Percentiles rank a stretch among this genome's conserved stretches.
These are phyloP conservation scores for Pugionium dolabratum DNA, from an alignment of 345 rosid genomes.

Conservation along the genomic window DNA sequence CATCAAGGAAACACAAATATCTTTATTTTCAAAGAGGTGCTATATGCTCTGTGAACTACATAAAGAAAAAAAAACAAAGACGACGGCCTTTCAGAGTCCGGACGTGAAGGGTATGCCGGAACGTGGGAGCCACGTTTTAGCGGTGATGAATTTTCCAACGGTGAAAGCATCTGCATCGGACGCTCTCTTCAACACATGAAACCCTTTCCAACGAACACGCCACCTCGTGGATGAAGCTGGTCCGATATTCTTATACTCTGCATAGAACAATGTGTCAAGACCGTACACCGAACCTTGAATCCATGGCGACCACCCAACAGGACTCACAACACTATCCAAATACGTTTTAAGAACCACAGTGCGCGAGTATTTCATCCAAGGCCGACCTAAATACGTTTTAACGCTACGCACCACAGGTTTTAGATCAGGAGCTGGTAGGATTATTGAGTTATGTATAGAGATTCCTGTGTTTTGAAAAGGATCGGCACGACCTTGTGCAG, in stretches of 20 bases:
- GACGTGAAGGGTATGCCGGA: conserved; percentile 61
- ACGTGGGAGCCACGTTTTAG: conserved; percentile 60
- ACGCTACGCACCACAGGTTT: conserved; percentile 53
- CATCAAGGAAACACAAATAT: too few species aligned
- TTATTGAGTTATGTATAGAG: conserved; percentile 69
- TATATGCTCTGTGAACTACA: too few species aligned
- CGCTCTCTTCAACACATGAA: conserved; percentile 54
- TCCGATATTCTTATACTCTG: conserved; percentile 68
- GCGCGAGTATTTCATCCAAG: conserved; percentile 75
- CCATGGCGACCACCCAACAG: conserved; percentile 86
- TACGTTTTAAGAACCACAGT: conserved; percentile 64
- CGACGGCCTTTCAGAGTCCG: conserved; percentile 42
- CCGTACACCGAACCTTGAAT: conserved; percentile 47
- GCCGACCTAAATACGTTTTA: conserved; percentile 72
- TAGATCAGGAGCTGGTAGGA: conserved; percentile 73
- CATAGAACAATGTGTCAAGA: conserved; percentile 61
- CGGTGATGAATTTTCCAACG: conserved; percentile 52
- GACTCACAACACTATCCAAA: conserved; percentile 61
- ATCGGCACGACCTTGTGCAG: conserved; percentile 85
- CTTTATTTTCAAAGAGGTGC: too few species aligned
- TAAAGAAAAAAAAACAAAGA: neutral
- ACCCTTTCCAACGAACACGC: conserved; percentile 75
- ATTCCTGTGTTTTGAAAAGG: conserved; percentile 93
- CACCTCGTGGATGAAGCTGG: conserved; percentile 56
- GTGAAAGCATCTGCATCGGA: conserved; percentile 54